Conservation (phyloP, 2,329 filamentous ascomycete species). For the Ophiostoma sp. region DNA sequence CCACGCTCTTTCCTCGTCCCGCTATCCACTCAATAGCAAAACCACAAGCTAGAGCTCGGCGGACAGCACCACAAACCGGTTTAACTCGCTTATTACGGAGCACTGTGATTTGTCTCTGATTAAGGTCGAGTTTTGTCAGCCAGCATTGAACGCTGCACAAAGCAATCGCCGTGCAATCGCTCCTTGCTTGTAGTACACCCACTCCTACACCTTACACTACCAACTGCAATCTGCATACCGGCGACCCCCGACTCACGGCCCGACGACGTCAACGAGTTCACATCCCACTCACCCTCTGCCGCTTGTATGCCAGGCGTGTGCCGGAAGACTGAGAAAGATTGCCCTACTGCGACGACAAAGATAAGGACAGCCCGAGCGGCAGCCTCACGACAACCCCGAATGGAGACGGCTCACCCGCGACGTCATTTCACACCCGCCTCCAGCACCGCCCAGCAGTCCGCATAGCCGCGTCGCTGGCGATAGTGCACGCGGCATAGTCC, state of each 20-base stretch:
- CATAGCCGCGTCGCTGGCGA: background rate
- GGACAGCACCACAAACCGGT: background rate
- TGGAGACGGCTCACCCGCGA: conserved; percentile 1
- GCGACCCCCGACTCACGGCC: background rate
- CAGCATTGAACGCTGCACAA: background rate
- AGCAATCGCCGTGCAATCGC: background rate
- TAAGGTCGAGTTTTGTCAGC: background rate
- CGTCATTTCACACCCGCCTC: background rate
- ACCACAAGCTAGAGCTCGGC: background rate
- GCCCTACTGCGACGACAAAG: conserved; percentile 12
- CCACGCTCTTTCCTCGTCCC: background rate
- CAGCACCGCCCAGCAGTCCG: conserved; percentile 3
- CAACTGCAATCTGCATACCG: background rate
- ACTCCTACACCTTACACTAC: background rate
- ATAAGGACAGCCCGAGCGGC: too few relatives aligned
- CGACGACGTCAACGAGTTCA: background rate
- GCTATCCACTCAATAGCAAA: conserved; percentile 1
- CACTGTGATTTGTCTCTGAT: background rate
- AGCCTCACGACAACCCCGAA: background rate
- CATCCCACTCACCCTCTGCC: background rate
- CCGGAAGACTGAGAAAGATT: conserved; percentile 15
- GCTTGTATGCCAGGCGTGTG: conserved; percentile 20
- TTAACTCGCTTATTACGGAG: background rate
- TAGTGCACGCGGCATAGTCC: background rate
- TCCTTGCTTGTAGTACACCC: background rate